Conservation (phyloP, 2,329 filamentous ascomycete genomes). For the Aspergillus niger region DNA sequence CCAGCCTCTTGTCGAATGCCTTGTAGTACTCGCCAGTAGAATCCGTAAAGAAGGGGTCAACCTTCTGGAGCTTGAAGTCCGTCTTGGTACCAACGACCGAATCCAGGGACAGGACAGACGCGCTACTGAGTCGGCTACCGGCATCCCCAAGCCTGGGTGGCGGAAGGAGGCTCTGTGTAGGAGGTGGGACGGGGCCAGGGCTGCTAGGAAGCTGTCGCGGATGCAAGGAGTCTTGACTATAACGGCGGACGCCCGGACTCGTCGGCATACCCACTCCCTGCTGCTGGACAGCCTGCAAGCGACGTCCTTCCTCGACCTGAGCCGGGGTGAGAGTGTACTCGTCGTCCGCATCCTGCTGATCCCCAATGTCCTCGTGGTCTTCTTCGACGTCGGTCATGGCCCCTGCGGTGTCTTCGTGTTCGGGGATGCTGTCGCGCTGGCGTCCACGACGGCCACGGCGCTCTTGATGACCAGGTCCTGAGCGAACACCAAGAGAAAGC, state of each 20-base stretch:
- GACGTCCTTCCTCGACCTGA: constrained; percentile 30
- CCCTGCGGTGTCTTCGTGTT: constrained; percentile 29
- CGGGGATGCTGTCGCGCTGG: constrained; percentile 24
- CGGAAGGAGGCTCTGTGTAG: neutral
- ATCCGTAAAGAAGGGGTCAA: constrained; percentile 68
- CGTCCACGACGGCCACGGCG: constrained; percentile 24
- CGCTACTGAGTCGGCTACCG: constrained; percentile 36
- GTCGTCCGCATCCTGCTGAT: constrained; percentile 37
- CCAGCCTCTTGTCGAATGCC: constrained; percentile 59
- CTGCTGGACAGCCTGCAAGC: constrained; percentile 4
- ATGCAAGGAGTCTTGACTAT: neutral
- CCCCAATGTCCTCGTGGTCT: constrained; percentile 38
- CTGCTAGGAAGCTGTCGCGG: neutral
- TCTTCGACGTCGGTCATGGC: constrained; percentile 26
- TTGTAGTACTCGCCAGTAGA: constrained; percentile 61
- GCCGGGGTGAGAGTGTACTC: constrained; percentile 38
- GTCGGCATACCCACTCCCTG: neutral
- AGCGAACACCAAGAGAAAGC: constrained; percentile 40
- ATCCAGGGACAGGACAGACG: constrained; percentile 55
- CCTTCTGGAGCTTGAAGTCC: constrained; percentile 63
- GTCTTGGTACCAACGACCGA: constrained; percentile 61
- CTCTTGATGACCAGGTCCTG: constrained; percentile 40
- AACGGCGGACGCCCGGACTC: neutral
- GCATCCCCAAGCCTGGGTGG: constrained; percentile 21
- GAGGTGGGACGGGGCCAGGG: neutral